Conservation (phyloP, 2,329 filamentous ascomycete genomes). For the Thielaviopsis euricoi region DNA sequence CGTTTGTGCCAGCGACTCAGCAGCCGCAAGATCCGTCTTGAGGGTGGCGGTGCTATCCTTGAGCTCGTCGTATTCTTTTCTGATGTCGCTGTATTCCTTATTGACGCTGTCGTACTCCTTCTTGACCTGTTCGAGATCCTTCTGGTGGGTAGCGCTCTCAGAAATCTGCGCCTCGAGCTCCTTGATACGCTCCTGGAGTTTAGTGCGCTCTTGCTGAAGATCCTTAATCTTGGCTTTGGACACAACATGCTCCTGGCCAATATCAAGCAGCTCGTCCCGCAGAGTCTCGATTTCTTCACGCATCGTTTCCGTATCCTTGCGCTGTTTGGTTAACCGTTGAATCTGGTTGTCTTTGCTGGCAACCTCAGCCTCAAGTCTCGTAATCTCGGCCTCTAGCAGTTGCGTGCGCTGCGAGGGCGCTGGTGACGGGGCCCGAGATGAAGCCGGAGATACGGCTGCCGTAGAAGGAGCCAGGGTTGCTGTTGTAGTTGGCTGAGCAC, state of each 20-base stretch:
- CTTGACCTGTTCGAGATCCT: slow-evolving; percentile 13
- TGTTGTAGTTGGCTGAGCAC: slow-evolving; percentile 17
- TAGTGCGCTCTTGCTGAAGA: slow-evolving; percentile 37
- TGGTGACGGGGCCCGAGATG: slow-evolving; percentile 3
- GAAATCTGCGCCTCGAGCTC: slow-evolving; percentile 55
- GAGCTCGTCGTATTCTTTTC: slow-evolving; percentile 46
- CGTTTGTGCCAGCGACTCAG: slow-evolving; percentile 70
- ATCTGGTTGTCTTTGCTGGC: slow-evolving; percentile 57
- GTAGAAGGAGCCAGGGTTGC: slow-evolving; percentile 21
- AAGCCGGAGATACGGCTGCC: slow-evolving; percentile 12
- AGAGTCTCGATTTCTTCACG: slow-evolving; percentile 75
- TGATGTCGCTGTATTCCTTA: slow-evolving; percentile 40
- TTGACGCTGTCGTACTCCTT: slow-evolving; percentile 33
- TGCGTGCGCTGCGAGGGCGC: slow-evolving; percentile 10
- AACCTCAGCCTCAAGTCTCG: slow-evolving; percentile 34
- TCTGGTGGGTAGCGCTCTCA: slow-evolving; percentile 8
- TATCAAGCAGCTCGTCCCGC: slow-evolving; percentile 59
- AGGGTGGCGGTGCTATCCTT: slow-evolving; percentile 53
- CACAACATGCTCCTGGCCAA: slow-evolving; percentile 72
- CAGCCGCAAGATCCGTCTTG: slow-evolving; percentile 70
- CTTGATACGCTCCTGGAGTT: slow-evolving; percentile 27
- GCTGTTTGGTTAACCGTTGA: slow-evolving; percentile 49
- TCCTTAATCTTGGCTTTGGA: slow-evolving; percentile 62
- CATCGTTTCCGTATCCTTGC: slow-evolving; percentile 62
- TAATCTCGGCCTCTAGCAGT: slow-evolving; percentile 32